Conservation (phyloP, 148 eudicot genomes). For the Tetragonia tetragonoides region DNA sequence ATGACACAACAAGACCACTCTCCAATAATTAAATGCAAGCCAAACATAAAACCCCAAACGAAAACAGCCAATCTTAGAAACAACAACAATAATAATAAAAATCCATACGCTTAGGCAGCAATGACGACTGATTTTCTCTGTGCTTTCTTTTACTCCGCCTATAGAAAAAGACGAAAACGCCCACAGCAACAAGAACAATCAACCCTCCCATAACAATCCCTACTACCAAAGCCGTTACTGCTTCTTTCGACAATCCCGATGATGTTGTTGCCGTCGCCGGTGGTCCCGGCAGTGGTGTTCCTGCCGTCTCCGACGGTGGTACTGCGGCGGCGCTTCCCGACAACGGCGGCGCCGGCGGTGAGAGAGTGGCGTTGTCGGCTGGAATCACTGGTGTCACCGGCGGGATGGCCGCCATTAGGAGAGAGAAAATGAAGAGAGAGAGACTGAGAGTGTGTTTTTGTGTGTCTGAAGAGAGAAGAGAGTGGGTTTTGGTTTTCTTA, state of each 20-base stretch:
- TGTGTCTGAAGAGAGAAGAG: background rate
- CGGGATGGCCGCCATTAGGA: background rate
- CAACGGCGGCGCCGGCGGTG: conserved; percentile 7
- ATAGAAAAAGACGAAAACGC: conserved; percentile 49
- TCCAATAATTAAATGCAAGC: background rate
- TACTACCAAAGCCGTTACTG: conserved; percentile 50
- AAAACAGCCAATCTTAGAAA: background rate
- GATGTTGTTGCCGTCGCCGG: conserved; percentile 15
- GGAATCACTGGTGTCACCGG: conserved; percentile 29
- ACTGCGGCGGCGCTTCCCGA: background rate
- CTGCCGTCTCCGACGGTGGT: conserved; percentile 10
- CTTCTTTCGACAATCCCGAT: conserved; percentile 28
- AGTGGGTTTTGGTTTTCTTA: conserved; percentile 8
- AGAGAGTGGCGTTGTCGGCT: conserved; percentile 14
- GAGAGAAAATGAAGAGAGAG: conserved; percentile 20
- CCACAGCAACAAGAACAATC: conserved; percentile 49
- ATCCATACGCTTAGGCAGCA: conserved; percentile 27
- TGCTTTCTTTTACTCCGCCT: conserved; percentile 39
- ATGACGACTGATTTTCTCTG: conserved; percentile 7
- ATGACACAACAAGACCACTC: no score
- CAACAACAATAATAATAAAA: background rate
- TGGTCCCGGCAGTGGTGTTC: background rate
- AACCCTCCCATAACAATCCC: conserved; percentile 75
- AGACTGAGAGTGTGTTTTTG: conserved; percentile 22
- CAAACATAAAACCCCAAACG: background rate